phyloP scores from a whole-genome alignment of 257 asterid genomes.

The Mentha longifolia region DNA sequence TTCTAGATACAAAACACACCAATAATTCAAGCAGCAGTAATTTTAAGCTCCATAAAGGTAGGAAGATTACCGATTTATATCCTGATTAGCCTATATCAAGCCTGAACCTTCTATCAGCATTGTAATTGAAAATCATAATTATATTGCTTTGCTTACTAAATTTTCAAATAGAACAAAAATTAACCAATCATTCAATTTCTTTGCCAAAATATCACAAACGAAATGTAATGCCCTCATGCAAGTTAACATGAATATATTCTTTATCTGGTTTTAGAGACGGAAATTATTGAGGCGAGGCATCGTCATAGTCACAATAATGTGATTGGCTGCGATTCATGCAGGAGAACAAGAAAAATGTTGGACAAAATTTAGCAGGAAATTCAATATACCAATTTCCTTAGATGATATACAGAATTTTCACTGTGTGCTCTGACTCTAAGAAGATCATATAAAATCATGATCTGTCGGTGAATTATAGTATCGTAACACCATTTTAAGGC shows the following conservation, averaged over 20 bases:
- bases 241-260: not conserved
- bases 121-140: not conserved
- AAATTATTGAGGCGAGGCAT: not conserved
- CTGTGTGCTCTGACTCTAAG: not conserved
- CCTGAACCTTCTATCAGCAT: not conserved
- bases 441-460: not conserved
- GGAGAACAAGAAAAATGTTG: conserved; percentile 9
- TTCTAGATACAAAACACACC: not conserved
- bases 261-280: conserved; percentile 3
- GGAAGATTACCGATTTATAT: not conserved
- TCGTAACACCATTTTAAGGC: not conserved
- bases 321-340: not conserved
- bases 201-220: not conserved
- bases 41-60: not conserved
- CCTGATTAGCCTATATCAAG: not conserved
- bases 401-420: not conserved
- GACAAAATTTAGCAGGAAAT: not conserved
- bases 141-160: conserved; percentile 15
- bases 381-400: not conserved
- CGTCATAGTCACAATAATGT: not conserved
- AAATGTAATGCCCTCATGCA: not conserved
- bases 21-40: not conserved
- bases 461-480: not conserved
- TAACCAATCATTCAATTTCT: not conserved
- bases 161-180: not conserved